phyloP scores from a whole-genome alignment of 768 basidiomycete species.

The Rhizopogon roseolus region DNA sequence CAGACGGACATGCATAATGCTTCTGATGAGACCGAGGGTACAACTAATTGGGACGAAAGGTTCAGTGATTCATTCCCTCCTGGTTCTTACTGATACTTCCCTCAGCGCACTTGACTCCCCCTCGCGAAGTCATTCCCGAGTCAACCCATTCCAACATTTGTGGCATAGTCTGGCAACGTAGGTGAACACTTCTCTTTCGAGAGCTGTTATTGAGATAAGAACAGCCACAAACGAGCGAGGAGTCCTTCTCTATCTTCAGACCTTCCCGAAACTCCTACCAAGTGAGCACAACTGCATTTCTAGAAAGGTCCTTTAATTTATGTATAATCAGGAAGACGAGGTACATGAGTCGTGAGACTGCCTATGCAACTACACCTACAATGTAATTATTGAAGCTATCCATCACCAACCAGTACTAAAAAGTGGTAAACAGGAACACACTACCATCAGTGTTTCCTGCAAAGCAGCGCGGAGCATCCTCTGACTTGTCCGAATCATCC shows the following conservation, averaged over 20 bases:
- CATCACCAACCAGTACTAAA: not conserved
- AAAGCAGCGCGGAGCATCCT: not conserved
- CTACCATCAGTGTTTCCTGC: not conserved
- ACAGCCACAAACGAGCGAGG: slow-evolving; percentile 21
- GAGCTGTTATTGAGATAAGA: not conserved
- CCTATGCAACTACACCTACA: not conserved
- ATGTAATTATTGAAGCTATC: slow-evolving; percentile 3
- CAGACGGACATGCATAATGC: not conserved
- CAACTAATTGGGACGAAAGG: not conserved
- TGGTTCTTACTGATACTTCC: not conserved
- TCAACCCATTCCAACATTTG: not conserved
- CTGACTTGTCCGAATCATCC: not conserved
- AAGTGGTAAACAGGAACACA: slow-evolving; percentile 3
- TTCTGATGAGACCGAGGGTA: not conserved
- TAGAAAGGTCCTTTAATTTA: not conserved
- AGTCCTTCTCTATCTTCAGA: slow-evolving; percentile 13
- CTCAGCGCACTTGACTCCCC: not conserved
- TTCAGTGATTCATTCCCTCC: not conserved
- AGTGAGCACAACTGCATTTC: slow-evolving; percentile 13
- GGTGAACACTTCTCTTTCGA: not conserved
- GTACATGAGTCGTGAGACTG: not conserved
- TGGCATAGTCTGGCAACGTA: not conserved
- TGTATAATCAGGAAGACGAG: not conserved
- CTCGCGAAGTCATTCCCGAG: not conserved
- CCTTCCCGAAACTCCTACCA: slow-evolving; percentile 10